Conservation (phyloP, 139 green algal species). For the Micromonas commoda region DNA sequence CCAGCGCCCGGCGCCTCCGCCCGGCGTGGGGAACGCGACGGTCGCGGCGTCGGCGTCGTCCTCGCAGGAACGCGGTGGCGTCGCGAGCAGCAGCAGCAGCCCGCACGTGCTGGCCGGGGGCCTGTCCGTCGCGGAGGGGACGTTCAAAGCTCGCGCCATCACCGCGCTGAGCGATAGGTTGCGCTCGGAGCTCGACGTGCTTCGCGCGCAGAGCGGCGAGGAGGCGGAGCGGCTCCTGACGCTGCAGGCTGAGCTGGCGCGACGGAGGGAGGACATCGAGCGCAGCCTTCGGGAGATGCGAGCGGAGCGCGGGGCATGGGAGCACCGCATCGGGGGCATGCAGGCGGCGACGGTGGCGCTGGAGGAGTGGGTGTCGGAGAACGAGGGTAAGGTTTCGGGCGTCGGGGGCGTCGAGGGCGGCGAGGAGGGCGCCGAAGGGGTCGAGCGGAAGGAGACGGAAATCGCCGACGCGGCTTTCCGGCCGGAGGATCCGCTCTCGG, state of each 20-base stretch:
- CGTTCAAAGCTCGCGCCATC: not conserved
- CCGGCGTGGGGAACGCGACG: too few species aligned
- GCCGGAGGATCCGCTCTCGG: not conserved
- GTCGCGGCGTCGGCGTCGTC: too few species aligned
- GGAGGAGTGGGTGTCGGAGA: not conserved
- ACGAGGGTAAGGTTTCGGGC: not conserved
- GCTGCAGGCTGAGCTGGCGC: conserved; percentile 2
- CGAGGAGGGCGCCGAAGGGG: not conserved
- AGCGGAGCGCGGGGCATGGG: not conserved
- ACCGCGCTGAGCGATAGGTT: not conserved
- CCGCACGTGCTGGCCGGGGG: too few species aligned
- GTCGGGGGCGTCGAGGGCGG: not conserved
- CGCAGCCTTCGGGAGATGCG: not conserved
- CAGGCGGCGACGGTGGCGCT: not conserved
- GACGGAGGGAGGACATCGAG: not conserved
- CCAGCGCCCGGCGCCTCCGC: too few species aligned
- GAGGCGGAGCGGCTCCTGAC: not conserved
- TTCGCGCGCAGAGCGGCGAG: not conserved
- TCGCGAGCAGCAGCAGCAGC: too few species aligned
- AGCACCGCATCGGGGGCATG: not conserved
- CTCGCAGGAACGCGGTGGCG: too few species aligned
- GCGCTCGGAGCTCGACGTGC: not conserved
- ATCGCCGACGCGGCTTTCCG: not conserved
- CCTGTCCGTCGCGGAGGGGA: not conserved
- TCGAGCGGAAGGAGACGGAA: not conserved